These are phyloP conservation scores for Bipolaris zeicola DNA, from an alignment of 2,329 filamentous ascomycete genomes.

Conservation along the genomic window DNA sequence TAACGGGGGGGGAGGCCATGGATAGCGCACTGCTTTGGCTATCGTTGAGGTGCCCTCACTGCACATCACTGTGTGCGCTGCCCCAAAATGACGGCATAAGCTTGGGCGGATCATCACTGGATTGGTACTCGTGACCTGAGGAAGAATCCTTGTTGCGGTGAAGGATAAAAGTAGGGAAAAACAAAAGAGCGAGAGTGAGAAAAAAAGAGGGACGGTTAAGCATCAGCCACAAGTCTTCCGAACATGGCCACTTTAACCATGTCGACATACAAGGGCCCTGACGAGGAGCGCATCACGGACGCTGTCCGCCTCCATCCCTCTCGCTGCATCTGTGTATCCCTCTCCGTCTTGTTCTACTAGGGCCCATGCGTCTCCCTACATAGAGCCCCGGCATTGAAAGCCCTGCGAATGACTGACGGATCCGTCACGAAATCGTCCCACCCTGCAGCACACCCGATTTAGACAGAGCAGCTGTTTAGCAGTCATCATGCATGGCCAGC, in stretches of 20 bases:
- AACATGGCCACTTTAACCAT: not conserved
- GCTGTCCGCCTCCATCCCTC: not conserved
- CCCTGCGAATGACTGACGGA: constrained; percentile 22
- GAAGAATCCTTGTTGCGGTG: not conserved
- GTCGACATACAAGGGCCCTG: constrained; percentile 8
- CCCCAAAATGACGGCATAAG: not conserved
- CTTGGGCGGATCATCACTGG: not conserved
- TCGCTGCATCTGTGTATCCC: not conserved
- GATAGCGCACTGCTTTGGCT: constrained; percentile 17
- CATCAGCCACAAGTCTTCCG: constrained; percentile 15
- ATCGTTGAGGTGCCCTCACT: constrained; percentile 6
- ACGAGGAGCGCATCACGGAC: constrained; percentile 27
- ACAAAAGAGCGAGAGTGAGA: not conserved
- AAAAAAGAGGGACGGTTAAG: not conserved
- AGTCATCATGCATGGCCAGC: constrained; percentile 20
- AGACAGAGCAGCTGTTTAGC: constrained; percentile 21
- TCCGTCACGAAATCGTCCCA: constrained; percentile 18
- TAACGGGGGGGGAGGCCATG: constrained; percentile 4
- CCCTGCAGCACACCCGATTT: constrained; percentile 18
- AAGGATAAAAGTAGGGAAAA: not conserved
- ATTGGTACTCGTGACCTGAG: not conserved
- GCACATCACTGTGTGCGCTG: constrained; percentile 17
- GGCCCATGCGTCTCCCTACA: constrained; percentile 9
- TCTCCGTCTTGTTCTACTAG: not conserved
- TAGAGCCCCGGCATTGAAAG: constrained; percentile 9